Evolutionary conservation across 306 rosid species (phyloP), one percentile per base, ranked within the genome.

Genomic region (Cucurbita argyrosperma): DNA sequence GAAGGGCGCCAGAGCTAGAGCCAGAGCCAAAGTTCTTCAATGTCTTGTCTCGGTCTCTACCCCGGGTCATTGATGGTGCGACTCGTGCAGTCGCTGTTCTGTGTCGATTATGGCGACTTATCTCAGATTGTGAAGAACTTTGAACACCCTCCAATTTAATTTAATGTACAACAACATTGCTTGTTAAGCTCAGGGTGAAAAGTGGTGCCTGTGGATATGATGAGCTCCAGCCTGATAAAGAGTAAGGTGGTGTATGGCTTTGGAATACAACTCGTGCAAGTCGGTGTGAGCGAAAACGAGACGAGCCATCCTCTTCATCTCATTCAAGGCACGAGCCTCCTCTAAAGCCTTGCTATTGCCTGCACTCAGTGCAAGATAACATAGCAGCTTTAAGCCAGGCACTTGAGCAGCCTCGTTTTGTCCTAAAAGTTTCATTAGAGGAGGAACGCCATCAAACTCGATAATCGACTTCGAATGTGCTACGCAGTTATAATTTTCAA

Each of bases 141-240:
- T 21, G 70, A 63, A 66, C 45, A 47, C 8, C 14, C 23, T 47
- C 56, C 42, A 68, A 68, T 19, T 68, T 47, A 42, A 21, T 13
- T 45, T 47, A 46, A 23, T 68, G 56, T 6, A 46, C 43, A 67
- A 11, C 50, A 42, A 68, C 52, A 26, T 47, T 3, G 18, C 39
- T 15, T 37, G 47, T 62, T 62, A 69, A 69, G 74, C 39, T 68
- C 78, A 88, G 12, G 79, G 79, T 45, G 80, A 80, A 60, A 71
- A 82, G 59, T 86, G 76, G 54, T 80, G 91, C 74, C 88, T 78
- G 85, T 82, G 94, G 74, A 89, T 46, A 49, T 67, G 89, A 69
- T 86, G 96, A 81, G 83, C 87, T 80, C 96, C 96, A 0, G 93
- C 70, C 82, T 93, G 98, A 80, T 85, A 90, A 78, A 93, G 96